Conservation (phyloP, 1,284 basidiomycete species). For the Spongispora temasekensis region DNA sequence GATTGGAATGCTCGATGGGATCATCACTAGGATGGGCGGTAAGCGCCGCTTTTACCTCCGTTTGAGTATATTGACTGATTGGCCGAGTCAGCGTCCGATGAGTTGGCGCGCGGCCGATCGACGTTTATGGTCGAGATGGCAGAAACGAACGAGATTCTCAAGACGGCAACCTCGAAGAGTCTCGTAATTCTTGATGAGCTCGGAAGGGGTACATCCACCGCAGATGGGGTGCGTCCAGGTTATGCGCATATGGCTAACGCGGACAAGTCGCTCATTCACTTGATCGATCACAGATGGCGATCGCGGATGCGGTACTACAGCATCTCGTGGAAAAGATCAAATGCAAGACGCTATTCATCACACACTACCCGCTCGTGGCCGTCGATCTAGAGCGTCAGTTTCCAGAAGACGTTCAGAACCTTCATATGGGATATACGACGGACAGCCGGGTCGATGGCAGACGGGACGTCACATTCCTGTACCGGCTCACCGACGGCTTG, state of each 20-base stretch:
- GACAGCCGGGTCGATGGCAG: conserved; percentile 67
- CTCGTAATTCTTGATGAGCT: conserved; percentile 88
- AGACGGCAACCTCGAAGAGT: conserved; percentile 68
- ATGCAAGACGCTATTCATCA: conserved; percentile 91
- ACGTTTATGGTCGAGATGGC: conserved; percentile 97
- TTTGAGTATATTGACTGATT: conserved; percentile 9
- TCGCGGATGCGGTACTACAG: conserved; percentile 78
- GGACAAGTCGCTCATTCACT: not conserved
- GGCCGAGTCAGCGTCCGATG: conserved; percentile 72
- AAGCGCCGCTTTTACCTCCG: conserved; percentile 17
- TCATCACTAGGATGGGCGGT: conserved; percentile 88
- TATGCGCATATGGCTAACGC: too few species aligned
- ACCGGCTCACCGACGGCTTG: conserved; percentile 70
- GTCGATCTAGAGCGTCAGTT: conserved; percentile 55
- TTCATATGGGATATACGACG: conserved; percentile 85
- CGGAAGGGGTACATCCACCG: conserved; percentile 83
- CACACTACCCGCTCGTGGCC: conserved; percentile 84
- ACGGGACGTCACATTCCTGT: conserved; percentile 84
- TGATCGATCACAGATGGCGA: conserved; percentile 72
- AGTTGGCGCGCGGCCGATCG: conserved; percentile 79
- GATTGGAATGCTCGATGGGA: conserved; percentile 79
- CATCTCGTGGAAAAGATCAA: conserved; percentile 64
- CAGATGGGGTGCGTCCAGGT: conserved; percentile 66
- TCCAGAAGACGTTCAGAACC: conserved; percentile 64
- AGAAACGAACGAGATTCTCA: conserved; percentile 90